Conservation (phyloP, 2,329 filamentous ascomycete species). For the Colletotrichum sp. region DNA sequence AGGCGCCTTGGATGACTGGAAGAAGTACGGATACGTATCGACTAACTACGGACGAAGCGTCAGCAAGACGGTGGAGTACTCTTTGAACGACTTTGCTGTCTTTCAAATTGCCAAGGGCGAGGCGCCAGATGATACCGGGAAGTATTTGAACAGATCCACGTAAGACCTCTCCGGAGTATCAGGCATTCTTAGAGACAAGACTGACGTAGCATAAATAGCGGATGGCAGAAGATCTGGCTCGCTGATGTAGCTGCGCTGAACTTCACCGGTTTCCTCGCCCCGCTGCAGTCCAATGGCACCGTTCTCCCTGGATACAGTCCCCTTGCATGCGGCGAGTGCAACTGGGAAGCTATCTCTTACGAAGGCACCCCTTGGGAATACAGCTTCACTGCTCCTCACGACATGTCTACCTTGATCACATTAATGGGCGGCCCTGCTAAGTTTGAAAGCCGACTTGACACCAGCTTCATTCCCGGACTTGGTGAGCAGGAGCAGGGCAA, state of each 20-base stretch:
- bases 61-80: conserved; percentile 61
- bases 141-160: conserved; percentile 56
- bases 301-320: conserved; percentile 49
- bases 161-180: background rate
- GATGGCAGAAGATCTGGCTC: conserved; percentile 68
- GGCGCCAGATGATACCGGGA: conserved; percentile 49
- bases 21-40: conserved; percentile 60
- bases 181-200: no score
- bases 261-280: conserved; percentile 63
- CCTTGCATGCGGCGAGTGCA: conserved; percentile 56
- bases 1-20: conserved; percentile 64
- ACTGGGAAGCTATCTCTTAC: conserved; percentile 59
- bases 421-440: conserved; percentile 53
- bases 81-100: conserved; percentile 62
- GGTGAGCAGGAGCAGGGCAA: conserved; percentile 52
- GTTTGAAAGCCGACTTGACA: conserved; percentile 55
- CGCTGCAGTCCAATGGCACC: conserved; percentile 52
- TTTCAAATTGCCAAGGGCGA: conserved; percentile 60
- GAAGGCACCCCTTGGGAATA: conserved; percentile 55
- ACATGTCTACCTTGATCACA: conserved; percentile 57
- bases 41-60: conserved; percentile 56
- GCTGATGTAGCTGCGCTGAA: conserved; percentile 45
- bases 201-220: conserved; percentile 23
- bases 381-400: conserved; percentile 62
- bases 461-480: conserved; percentile 36